Evolutionary conservation across 192 early-diverging fungal species (phyloP).

Genomic region (Gryganskiella cystojenkinii): DNA sequence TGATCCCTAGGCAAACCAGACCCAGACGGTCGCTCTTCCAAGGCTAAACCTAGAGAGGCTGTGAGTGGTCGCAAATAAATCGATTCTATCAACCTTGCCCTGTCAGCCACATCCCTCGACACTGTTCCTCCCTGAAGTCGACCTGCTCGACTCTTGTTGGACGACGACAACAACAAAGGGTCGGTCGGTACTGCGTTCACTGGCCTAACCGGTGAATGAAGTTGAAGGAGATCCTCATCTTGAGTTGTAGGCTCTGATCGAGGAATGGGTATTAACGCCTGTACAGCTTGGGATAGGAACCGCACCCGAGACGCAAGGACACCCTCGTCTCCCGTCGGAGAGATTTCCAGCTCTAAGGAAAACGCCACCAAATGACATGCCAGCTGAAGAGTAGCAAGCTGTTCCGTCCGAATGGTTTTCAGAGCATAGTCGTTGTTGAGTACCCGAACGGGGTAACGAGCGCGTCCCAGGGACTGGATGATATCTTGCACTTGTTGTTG

Average conservation of each 20-base stretch:
- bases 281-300: too few species aligned
- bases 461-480: slow-evolving; percentile 26
- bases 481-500: slow-evolving; percentile 50
- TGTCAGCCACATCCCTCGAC: slow-evolving; percentile 30
- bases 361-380: too few species aligned
- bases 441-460: not conserved
- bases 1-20: not conserved
- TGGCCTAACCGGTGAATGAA: too few species aligned
- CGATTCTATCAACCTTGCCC: slow-evolving; percentile 19
- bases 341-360: too few species aligned
- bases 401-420: slow-evolving; percentile 8
- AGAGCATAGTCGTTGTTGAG: not conserved
- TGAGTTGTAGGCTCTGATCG: too few species aligned
- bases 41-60: not conserved
- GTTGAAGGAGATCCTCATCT: too few species aligned
- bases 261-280: too few species aligned
- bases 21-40: not conserved
- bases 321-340: too few species aligned
- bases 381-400: slow-evolving; percentile 8
- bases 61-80: slow-evolving; percentile 23
- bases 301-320: too few species aligned
- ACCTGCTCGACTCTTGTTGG: not conserved
- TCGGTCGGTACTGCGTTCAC: not conserved
- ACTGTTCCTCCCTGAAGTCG: not conserved
- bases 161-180: not conserved